phyloP scores from a whole-genome alignment of 2,329 filamentous ascomycete species.

The Aspergillus hortae region DNA sequence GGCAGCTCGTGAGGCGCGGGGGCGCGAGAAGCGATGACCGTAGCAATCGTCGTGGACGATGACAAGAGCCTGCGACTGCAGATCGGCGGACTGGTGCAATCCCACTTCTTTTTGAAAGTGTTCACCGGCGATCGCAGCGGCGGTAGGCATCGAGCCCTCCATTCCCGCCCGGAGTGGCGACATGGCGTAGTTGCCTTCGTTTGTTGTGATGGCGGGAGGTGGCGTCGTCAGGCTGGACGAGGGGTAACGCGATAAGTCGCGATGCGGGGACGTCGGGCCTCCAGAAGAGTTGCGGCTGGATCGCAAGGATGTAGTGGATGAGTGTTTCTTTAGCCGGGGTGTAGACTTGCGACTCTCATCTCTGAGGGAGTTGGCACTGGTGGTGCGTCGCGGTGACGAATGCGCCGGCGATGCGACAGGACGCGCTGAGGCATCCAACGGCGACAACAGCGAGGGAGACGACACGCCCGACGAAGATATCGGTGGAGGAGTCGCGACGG shows the following conservation, averaged over 20 bases:
- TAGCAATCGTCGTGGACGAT: slow-evolving; percentile 93
- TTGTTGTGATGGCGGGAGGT: slow-evolving; percentile 16
- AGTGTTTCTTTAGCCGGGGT: slow-evolving; percentile 36
- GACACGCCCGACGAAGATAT: slow-evolving; percentile 20
- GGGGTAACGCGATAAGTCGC: slow-evolving; percentile 32
- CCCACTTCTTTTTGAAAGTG: slow-evolving; percentile 69
- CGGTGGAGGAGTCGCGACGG: slow-evolving; percentile 23
- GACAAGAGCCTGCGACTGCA: slow-evolving; percentile 64
- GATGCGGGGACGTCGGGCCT: slow-evolving; percentile 24
- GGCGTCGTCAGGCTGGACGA: slow-evolving; percentile 27
- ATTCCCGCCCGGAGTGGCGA: slow-evolving; percentile 21
- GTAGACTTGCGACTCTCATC: slow-evolving; percentile 36
- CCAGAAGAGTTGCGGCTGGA: slow-evolving; percentile 28
- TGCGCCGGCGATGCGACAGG: slow-evolving; percentile 14
- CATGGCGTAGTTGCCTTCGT: slow-evolving; percentile 20
- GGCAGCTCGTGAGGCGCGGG: slow-evolving; percentile 67
- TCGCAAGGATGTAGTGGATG: slow-evolving; percentile 36
- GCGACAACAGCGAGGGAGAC: slow-evolving; percentile 23
- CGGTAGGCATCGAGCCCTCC: slow-evolving; percentile 38
- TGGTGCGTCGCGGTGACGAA: slow-evolving; percentile 26
- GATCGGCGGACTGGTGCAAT: slow-evolving; percentile 51
- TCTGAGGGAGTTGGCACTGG: slow-evolving; percentile 34
- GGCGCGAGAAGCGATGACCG: slow-evolving; percentile 84
- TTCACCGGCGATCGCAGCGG: slow-evolving; percentile 59
- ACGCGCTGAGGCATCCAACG: slow-evolving; percentile 20